Percentiles rank a stretch among this genome's conserved stretches.
These are phyloP conservation scores for Phytophthora chlamydospora DNA, from an alignment of 352 stramenopile species.

Conservation along the genomic window DNA sequence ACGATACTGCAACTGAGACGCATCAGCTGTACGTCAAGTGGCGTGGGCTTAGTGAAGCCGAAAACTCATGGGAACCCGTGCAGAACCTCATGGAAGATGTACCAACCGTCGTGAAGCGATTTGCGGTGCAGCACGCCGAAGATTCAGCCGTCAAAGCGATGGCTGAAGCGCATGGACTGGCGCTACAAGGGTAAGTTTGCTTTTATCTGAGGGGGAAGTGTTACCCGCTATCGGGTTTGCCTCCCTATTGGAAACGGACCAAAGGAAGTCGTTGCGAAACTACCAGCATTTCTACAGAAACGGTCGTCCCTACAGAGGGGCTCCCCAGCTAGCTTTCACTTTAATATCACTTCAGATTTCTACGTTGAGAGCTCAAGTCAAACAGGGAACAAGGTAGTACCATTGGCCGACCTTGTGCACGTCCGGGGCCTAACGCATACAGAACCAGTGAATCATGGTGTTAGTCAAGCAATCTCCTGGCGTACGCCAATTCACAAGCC, in stretches of 20 bases:
- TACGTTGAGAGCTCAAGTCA: too few species aligned
- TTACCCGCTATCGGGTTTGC: too few species aligned
- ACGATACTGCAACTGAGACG: neutral
- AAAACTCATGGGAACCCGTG: constrained; percentile 23
- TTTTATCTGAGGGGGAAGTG: constrained; percentile 10
- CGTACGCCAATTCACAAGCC: neutral
- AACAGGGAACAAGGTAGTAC: too few species aligned
- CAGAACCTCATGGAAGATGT: constrained; percentile 19
- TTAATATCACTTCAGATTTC: too few species aligned
- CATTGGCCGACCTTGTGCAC: constrained; percentile 39
- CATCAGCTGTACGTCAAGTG: constrained; percentile 18
- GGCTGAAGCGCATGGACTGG: neutral
- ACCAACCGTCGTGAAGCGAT: constrained; percentile 4
- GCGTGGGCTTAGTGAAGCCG: constrained; percentile 12
- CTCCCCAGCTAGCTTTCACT: too few species aligned
- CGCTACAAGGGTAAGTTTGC: neutral
- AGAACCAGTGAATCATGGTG: neutral
- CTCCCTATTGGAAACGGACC: too few species aligned
- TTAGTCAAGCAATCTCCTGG: neutral
- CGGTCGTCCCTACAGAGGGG: too few species aligned
- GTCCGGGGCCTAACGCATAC: constrained; percentile 22
- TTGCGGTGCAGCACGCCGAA: neutral
- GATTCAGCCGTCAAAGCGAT: neutral
- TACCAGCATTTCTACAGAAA: too few species aligned
- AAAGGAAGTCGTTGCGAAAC: too few species aligned